Conservation (phyloP, 306 rosid genomes). For the Comarum palustre region DNA sequence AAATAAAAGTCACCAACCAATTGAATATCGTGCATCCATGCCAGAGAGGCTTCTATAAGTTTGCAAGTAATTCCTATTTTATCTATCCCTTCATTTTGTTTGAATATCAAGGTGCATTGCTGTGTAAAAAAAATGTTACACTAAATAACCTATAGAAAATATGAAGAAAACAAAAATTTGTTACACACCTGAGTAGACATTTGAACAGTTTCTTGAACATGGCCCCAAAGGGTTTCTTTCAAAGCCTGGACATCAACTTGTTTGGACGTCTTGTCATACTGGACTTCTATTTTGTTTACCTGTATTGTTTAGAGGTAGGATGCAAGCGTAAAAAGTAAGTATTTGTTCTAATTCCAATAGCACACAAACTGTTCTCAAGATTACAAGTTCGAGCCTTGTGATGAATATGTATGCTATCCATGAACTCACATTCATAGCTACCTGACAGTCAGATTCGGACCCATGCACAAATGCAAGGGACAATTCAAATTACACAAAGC, state of each 20-base stretch:
- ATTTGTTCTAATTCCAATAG: background rate
- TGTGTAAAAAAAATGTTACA: background rate
- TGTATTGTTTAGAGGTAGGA: constrained; percentile 34
- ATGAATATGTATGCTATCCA: background rate
- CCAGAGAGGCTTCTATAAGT: background rate
- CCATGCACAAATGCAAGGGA: background rate
- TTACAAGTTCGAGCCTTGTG: background rate
- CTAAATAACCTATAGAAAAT: background rate
- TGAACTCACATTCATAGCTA: constrained; percentile 9
- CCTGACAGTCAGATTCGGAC: background rate
- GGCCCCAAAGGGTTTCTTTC: constrained; percentile 77
- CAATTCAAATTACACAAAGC: constrained; percentile 1
- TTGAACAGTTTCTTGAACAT: constrained; percentile 54
- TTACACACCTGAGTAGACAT: constrained; percentile 51
- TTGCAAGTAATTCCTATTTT: background rate
- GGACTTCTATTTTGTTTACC: constrained; percentile 91
- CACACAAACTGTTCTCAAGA: background rate
- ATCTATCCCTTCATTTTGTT: background rate
- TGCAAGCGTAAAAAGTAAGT: constrained; percentile 20
- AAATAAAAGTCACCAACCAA: background rate
- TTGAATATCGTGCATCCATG: background rate
- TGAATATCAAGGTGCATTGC: background rate
- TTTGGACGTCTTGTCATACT: constrained; percentile 87
- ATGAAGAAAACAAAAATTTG: background rate
- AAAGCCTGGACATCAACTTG: constrained; percentile 90